Evolutionary conservation across 1,284 basidiomycete genomes (phyloP).

Genomic region (Phylloporus gajari): DNA sequence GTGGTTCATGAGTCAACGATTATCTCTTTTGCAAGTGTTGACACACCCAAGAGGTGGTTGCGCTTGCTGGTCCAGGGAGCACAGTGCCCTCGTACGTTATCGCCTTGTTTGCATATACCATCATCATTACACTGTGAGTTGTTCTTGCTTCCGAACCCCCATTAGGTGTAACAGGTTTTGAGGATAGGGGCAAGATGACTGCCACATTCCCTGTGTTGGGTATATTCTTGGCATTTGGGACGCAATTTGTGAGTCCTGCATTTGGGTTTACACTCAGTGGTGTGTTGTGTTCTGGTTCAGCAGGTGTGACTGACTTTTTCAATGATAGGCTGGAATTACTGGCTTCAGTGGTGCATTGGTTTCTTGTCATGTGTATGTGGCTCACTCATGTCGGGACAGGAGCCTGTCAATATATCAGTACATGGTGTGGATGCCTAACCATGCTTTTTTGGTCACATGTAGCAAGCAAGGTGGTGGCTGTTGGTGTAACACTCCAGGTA

Average conservation of each 20-base stretch:
- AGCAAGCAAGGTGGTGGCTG: conserved; percentile 58
- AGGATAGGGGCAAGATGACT: conserved; percentile 54
- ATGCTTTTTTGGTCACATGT: background rate
- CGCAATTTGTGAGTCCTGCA: conserved; percentile 60
- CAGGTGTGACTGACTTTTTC: background rate
- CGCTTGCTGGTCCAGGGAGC: conserved; percentile 60
- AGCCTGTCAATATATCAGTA: conserved; percentile 53
- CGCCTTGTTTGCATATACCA: conserved; percentile 63
- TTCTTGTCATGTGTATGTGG: background rate
- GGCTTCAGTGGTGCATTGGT: conserved; percentile 61
- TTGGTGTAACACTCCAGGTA: conserved; percentile 55
- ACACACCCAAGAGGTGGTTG: conserved; percentile 44
- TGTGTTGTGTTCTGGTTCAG: background rate
- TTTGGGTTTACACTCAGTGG: conserved; percentile 63
- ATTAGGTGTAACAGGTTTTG: background rate
- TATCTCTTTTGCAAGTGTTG: background rate
- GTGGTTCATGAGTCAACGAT: conserved; percentile 26
- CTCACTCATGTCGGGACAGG: conserved; percentile 35
- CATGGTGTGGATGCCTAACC: background rate
- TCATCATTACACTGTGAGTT: conserved; percentile 61
- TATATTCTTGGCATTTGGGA: conserved; percentile 60
- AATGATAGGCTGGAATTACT: conserved; percentile 55
- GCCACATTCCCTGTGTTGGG: conserved; percentile 59
- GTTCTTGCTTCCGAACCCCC: background rate
- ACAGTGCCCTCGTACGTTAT: conserved; percentile 60